Base-by-base conservation (phyloP, 2,329 filamentous ascomycete species). In the Hypocreales sp. region DNA sequence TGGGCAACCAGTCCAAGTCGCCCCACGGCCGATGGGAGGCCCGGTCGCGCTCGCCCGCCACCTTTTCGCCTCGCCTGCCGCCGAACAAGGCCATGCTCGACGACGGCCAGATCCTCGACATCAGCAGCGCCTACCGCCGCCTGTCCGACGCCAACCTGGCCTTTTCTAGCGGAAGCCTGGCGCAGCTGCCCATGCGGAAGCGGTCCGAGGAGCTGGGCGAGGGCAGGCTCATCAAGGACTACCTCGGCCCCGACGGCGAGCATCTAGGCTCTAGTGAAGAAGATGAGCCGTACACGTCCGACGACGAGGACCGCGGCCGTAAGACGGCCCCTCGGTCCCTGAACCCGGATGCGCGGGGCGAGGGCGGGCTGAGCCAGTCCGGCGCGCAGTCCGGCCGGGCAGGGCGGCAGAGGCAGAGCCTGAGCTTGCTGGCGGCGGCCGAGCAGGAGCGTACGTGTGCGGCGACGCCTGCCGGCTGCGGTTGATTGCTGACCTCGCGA, bases 361-460 rank as follows among this genome's bases (percentile, higher is more conserved):
- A 51, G 21, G 41, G 40, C 4, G 42, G 45, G 5, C 51, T 53
- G 15, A 53, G 51, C 15, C 48, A 50, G 20, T 41, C 37, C 5
- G 38, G 23, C 8, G 46, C 30, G 36, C 39, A 36, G 44, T 35
- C 54, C 2, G 51, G 38, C 29, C 48, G 55, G 40, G 35, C 50
- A 36, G 44, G 51, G 35, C 52, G 54, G 32, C 60, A 58, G 39
- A 58, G 54, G 32, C 60, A 58, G 39, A 58, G 64, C 1, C 56
- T 61, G 44, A 82, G 74, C 41, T 49, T 84, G 30, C 55, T 86
- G 28, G 79, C 76, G 21, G 79, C 78, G 6, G 75, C 76, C 1
- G 77, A 87, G 45, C 76, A 83, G 61, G 80, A 87, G 47, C 68
- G 82, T 81, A 61, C 45, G 78, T 64, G 18, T 11, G 18, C 15